phyloP scores from a whole-genome alignment of 202 grass and related monocot species.

The Musa balbisiana region DNA sequence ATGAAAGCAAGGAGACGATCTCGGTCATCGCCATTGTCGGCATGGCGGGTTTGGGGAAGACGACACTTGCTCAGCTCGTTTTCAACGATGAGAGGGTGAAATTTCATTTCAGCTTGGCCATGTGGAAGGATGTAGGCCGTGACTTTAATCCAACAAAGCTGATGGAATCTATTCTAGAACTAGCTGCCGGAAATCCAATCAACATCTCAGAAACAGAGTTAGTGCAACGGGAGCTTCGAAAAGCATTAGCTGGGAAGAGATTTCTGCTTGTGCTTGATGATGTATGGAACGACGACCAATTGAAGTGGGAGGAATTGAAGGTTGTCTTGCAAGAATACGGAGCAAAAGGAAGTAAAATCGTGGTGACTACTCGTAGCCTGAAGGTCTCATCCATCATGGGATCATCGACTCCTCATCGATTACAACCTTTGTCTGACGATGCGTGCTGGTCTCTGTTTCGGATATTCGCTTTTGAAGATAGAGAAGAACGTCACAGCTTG shows the following conservation, averaged over 20 bases:
- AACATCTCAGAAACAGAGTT: neutral
- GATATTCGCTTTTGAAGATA: neutral
- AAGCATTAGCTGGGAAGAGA: neutral
- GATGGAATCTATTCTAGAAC: neutral
- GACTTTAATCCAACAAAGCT: neutral
- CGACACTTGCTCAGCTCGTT: neutral
- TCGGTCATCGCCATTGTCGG: neutral
- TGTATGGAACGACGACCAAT: neutral
- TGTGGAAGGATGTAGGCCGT: neutral
- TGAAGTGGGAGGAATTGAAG: neutral
- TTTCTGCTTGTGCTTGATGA: neutral
- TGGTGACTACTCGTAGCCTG: slow-evolving; percentile 3
- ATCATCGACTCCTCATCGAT: neutral
- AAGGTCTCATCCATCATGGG: neutral
- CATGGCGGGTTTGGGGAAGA: neutral
- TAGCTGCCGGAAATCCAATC: neutral
- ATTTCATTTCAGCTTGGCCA: neutral
- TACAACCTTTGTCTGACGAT: neutral
- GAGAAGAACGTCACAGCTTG: neutral
- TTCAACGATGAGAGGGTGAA: neutral
- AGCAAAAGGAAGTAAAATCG: neutral
- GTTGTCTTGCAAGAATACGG: neutral
- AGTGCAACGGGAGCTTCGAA: neutral
- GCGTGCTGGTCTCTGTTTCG: neutral
- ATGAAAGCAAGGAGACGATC: neutral